A percentile compares a stretch with the other conserved stretches of the same genome.
phyloP scores from a whole-genome alignment of 2,329 filamentous ascomycete species.

The Beauveria pseudobassiana region DNA sequence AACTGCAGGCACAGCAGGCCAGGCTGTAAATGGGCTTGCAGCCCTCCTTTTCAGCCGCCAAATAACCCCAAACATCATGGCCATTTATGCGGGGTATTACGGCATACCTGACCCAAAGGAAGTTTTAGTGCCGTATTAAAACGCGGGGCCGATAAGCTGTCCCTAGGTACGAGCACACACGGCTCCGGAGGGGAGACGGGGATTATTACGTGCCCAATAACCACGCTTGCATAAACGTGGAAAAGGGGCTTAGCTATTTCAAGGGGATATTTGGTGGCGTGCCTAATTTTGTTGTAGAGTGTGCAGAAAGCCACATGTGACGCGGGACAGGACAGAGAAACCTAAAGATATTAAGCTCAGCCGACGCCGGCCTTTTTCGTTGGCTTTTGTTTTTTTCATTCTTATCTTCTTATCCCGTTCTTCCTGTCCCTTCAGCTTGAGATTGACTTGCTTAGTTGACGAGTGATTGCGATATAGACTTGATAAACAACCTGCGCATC shows the following conservation, averaged over 20 bases:
- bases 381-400: background rate
- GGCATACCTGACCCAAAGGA: background rate
- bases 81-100: background rate
- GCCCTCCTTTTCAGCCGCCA: too few relatives aligned
- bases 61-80: too few relatives aligned
- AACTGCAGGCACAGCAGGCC: too few relatives aligned
- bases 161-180: background rate
- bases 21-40: too few relatives aligned
- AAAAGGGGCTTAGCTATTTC: background rate
- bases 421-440: background rate
- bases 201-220: background rate
- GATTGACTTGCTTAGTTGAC: too few relatives aligned
- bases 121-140: background rate
- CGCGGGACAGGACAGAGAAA: background rate
- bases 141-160: background rate
- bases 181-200: background rate
- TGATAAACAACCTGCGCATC: background rate
- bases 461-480: background rate
- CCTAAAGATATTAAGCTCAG: background rate
- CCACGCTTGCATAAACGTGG: background rate
- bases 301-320: constrained; percentile 1
- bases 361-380: background rate
- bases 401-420: background rate
- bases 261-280: background rate
- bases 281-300: background rate